Base-by-base conservation (phyloP, 768 basidiomycete genomes). In the Termitomyces sp. region DNA sequence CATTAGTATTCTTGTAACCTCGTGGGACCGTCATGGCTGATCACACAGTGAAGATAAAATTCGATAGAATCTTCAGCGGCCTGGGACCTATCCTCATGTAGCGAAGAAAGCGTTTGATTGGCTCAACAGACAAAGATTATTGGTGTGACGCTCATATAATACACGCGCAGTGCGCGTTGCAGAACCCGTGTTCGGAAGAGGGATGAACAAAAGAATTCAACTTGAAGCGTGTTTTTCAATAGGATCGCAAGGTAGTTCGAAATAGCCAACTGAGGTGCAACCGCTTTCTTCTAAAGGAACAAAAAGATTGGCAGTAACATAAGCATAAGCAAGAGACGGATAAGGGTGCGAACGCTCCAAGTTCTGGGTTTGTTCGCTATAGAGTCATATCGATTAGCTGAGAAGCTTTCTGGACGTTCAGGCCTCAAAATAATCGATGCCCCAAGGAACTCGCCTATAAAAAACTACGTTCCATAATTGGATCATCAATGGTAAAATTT, bases 141-240 rank as follows among this genome's bases (percentile, higher is more conserved):
- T 20, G 10, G 37, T 50, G 41, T 55, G 44, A 59, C 53, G n/a
- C 32, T 39, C 51, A n/a, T 46, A 56, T 54, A 26, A 55, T 50
- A 60, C 63, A 64, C 59, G 59, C 59, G 63, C 53, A 49, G 26
- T 31, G 31, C 34, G 49, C 57, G 18, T 61, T 64, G 55, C 48
- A 55, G 14, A 48, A 27, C 18, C 49, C 56, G 49, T 55, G 16
- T 18, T 37, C 16, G n/a, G n/a, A n/a, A n/a, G n/a, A n/a, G n/a
- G n/a, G n/a, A n/a, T n/a, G n/a, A n/a, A n/a, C n/a, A n/a, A n/a
- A n/a, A n/a, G n/a, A n/a, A n/a, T n/a, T n/a, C n/a, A n/a, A n/a
- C n/a, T n/a, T n/a, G n/a, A 9, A 27, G 24, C 14, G 24, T 27
- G 8, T 18, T n/a, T 8, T 31, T 31, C 6, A 5, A 14, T 10